phyloP scores from a whole-genome alignment of 2,329 filamentous ascomycete species.

The Zelopaecilomyces penicillatus region DNA sequence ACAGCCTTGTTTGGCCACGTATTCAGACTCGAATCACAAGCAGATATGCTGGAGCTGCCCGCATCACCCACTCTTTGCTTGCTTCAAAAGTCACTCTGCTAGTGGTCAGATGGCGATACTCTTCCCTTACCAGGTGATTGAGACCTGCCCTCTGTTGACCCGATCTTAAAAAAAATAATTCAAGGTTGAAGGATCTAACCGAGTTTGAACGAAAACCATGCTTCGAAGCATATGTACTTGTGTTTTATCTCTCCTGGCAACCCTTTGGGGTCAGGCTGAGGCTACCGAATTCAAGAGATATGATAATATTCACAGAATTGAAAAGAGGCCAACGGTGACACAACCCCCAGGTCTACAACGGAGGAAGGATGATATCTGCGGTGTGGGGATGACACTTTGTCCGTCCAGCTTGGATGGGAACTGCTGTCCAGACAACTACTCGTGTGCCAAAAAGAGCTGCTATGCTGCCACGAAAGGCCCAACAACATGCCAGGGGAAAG shows the following conservation, averaged over 20 bases:
- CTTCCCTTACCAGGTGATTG: too few species aligned
- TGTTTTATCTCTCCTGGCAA: not conserved
- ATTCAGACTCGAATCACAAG: too few species aligned
- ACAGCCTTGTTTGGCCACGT: too few species aligned
- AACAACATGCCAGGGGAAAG: constrained; percentile 27
- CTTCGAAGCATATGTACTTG: not conserved
- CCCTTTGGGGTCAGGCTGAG: constrained; percentile 1
- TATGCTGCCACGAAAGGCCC: constrained; percentile 37
- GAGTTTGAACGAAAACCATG: too few species aligned
- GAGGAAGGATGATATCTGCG: constrained; percentile 15
- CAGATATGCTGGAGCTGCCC: too few species aligned
- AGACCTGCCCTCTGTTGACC: too few species aligned
- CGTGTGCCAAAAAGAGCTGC: constrained; percentile 39
- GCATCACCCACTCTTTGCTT: too few species aligned
- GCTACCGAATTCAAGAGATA: constrained; percentile 20
- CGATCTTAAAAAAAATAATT: too few species aligned
- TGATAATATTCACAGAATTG: constrained; percentile 23
- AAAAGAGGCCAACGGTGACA: constrained; percentile 20
- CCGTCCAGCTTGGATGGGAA: constrained; percentile 33
- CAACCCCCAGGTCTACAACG: not conserved
- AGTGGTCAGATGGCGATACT: too few species aligned
- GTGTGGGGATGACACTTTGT: constrained; percentile 23
- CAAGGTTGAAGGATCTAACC: too few species aligned
- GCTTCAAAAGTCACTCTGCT: too few species aligned
- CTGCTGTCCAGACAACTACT: constrained; percentile 41